Base-by-base conservation (phyloP, 2,329 filamentous ascomycete species). In the Atkinsonella hypoxylon region DNA sequence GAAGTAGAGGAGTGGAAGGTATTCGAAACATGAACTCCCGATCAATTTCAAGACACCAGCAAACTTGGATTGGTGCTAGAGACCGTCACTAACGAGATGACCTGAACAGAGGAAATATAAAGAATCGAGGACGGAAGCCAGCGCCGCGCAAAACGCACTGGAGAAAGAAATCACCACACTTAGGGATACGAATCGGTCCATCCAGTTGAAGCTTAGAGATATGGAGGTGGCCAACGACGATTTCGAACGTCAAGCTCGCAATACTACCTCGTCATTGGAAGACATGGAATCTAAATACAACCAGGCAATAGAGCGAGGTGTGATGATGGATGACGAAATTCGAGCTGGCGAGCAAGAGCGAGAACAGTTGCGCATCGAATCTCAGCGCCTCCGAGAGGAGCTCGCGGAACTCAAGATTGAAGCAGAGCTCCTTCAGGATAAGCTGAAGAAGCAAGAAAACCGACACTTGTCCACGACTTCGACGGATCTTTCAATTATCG, bases 1-100 rank as follows among this genome's bases (percentile, higher is more conserved):
- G 90, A 97, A 67, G 90, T 93, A 0, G 89, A 97, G 52, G 93
- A 98, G 70, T 98, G 93, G 93, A 97, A 97, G 83, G 89, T 91
- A 73, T 67, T 79, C 59, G 32, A 26, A n/a, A 26, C n/a, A 20
- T 43, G 12, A 34, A 34, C 43, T 12, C 12, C 36, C 39, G 22
- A 30, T 47, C 17, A 17, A 42, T 17, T 38, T 13, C 2, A 30
- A 11, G n/a, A 13, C 34, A 9, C n/a, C 36, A 18, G 18, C 34
- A 13, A 17, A 13, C 13, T 10, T 20, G 26, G 26, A 9, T 13
- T 30, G 11, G 7, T 13, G 20, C 3, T 8, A 10, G 4, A 20
- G 10, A 11, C 30, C 26, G 17, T 47, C 17, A 39, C 52, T 54
- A 50, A 57, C 56, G 34, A 34, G n/a, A 30, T 36, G 13, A 9